Evolutionary conservation across 2,329 filamentous ascomycete species (phyloP).

Genomic region (Scopulariopsis brevicaulis): DNA sequence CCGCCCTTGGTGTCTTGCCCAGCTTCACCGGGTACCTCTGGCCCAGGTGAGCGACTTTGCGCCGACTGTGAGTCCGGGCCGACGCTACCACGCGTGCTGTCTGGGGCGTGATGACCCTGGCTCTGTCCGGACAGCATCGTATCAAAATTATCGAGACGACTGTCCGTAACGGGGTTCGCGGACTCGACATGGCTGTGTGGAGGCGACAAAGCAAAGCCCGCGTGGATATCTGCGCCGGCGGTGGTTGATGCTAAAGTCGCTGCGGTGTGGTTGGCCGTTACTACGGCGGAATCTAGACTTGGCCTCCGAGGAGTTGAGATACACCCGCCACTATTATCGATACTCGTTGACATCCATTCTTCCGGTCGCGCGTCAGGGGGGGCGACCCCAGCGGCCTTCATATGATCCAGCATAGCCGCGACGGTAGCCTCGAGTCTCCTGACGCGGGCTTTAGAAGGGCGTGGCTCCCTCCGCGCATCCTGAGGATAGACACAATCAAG

Average conservation of each 20-base stretch:
- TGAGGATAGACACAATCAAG: constrained; percentile 19
- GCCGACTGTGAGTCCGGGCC: no score
- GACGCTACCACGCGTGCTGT: no score
- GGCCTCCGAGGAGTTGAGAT: not conserved
- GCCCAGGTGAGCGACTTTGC: not conserved
- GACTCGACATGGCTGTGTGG: no score
- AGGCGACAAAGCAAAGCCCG: no score
- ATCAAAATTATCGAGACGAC: no score
- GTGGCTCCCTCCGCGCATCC: constrained; percentile 18
- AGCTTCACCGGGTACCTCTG: not conserved
- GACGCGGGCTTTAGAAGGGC: constrained; percentile 18
- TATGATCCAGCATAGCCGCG: constrained; percentile 18
- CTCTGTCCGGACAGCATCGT: no score
- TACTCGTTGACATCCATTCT: not conserved
- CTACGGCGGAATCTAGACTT: no score
- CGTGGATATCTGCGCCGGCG: no score
- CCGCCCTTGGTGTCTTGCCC: not conserved
- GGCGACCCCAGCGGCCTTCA: constrained; percentile 17
- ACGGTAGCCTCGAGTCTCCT: constrained; percentile 18
- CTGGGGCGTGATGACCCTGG: no score
- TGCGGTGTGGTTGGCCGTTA: no score
- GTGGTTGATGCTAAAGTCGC: no score
- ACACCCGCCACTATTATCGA: not conserved
- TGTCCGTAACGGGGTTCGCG: no score
- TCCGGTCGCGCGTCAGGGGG: constrained; percentile 7